Conservation (phyloP, 805 yeast genomes). For the Candida montana region DNA sequence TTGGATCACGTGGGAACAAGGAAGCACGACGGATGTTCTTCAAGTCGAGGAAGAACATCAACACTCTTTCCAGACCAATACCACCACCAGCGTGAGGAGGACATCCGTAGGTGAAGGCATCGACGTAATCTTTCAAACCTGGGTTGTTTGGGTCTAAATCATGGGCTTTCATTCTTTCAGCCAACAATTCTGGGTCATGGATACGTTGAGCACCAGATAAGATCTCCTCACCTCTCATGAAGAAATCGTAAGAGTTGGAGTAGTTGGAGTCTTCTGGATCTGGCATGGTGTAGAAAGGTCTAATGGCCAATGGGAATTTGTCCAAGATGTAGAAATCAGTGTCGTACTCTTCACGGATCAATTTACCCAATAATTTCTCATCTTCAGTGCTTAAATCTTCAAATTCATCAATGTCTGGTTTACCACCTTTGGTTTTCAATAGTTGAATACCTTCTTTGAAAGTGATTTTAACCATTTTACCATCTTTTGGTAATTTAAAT, state of each 20-base stretch:
- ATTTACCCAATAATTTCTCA: conserved; percentile 87
- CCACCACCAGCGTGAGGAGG: conserved; percentile 99
- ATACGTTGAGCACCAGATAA: conserved; percentile 99
- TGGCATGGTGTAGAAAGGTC: conserved; percentile 99
- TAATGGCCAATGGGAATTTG: conserved; percentile 92
- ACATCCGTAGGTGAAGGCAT: conserved; percentile 92
- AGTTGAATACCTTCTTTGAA: conserved; percentile 88
- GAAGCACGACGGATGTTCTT: conserved; percentile 99
- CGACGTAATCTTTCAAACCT: conserved; percentile 86
- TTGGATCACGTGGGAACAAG: conserved; percentile 98
- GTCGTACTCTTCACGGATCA: conserved; percentile 89
- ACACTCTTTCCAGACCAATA: conserved; percentile 97
- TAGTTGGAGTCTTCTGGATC: conserved; percentile 86
- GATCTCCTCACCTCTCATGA: conserved; percentile 99
- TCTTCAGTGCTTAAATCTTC: conserved; percentile 93
- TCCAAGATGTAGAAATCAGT: conserved; percentile 98
- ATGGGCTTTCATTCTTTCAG: conserved; percentile 75
- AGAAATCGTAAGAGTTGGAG: conserved; percentile 97
- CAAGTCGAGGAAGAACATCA: conserved; percentile 95
- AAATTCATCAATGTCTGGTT: conserved; percentile 65
- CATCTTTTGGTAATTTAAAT: conserved; percentile 88
- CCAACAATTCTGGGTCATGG: conserved; percentile 83
- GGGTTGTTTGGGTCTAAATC: conserved; percentile 76
- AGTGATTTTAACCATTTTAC: conserved; percentile 85
- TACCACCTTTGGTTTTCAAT: conserved; percentile 82